Base-by-base conservation (phyloP, 768 basidiomycete genomes). In the Kondoa malvinella region DNA sequence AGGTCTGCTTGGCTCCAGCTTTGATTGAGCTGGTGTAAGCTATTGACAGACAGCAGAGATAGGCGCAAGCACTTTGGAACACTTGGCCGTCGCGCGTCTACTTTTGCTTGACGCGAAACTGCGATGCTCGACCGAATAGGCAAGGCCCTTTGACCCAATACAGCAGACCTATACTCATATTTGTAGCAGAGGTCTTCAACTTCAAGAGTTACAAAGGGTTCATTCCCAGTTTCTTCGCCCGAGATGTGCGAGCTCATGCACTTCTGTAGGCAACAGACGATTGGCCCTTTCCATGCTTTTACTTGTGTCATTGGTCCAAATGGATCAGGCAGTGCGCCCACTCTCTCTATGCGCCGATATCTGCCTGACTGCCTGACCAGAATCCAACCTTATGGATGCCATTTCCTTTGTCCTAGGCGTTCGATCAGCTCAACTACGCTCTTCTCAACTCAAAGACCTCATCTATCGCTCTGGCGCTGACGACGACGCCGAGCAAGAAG, bases 331-430 rank as follows among this genome's bases (percentile, higher is more conserved):
- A 97, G 40, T 50, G 21, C 40, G 40, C 21, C 12, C 21, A n/a
- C 21, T 50, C 40, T 50, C 12, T 21, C 21, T 50, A 21, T 8
- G 21, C 8, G 40, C 40, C 21, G 21, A n/a, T n/a, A n/a, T n/a
- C n/a, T n/a, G n/a, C n/a, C n/a, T n/a, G n/a, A n/a, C n/a, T n/a
- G n/a, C n/a, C n/a, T n/a, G n/a, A n/a, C n/a, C 21, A 50, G 40
- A 99, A 76, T 94, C 91, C 12, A 99, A 99, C 77, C 84, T 97
- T 67, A 97, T 97, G 95, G 95, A 99, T 76, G 95, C 95, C 64
- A 96, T 99, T 72, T 97, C 95, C 2, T 97, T 99, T 76, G 95
- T 97, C 8, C 85, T 99, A 3, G 95, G 95, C 32, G 87, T 97
- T 31, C 91, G 92, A 80, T 92, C 89, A 69, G 87, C 86, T 1